Evolutionary conservation across 1,139 yeast genomes (phyloP).

Genomic region (Diutina siamensis): DNA sequence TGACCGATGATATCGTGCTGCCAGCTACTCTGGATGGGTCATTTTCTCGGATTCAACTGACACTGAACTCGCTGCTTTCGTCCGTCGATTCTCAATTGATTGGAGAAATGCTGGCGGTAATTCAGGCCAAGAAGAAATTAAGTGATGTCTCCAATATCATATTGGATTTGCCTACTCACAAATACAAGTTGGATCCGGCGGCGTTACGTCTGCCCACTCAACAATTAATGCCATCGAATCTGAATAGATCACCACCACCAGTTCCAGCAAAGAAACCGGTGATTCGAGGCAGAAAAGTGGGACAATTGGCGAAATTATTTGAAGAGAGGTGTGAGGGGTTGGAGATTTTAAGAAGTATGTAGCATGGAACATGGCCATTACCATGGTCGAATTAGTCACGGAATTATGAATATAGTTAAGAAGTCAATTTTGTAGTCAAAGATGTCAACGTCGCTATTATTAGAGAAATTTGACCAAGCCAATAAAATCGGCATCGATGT

Average conservation of each 20-base stretch:
- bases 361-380: not conserved
- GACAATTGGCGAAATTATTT: conserved; percentile 41
- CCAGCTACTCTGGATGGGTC: not conserved
- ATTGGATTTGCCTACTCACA: conserved; percentile 29
- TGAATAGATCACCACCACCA: not conserved
- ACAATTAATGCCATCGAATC: not conserved
- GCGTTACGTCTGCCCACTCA: not conserved
- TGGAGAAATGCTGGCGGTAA: conserved; percentile 1
- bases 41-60: conserved; percentile 1
- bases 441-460: too few relatives aligned
- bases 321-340: conserved; percentile 47
- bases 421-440: too few relatives aligned
- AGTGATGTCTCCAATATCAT: conserved; percentile 18
- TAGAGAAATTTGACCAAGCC: too few relatives aligned
- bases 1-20: not conserved
- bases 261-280: conserved; percentile 28
- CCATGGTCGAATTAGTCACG: too few relatives aligned
- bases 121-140: conserved; percentile 8
- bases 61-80: not conserved
- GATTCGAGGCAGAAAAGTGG: conserved; percentile 41
- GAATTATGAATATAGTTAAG: too few relatives aligned
- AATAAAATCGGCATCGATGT: too few relatives aligned
- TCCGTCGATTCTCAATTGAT: not conserved
- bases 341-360: conserved; percentile 21
- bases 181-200: conserved; percentile 17